Conservation (phyloP, 768 basidiomycete species). For the Naganishia vishniacii region DNA sequence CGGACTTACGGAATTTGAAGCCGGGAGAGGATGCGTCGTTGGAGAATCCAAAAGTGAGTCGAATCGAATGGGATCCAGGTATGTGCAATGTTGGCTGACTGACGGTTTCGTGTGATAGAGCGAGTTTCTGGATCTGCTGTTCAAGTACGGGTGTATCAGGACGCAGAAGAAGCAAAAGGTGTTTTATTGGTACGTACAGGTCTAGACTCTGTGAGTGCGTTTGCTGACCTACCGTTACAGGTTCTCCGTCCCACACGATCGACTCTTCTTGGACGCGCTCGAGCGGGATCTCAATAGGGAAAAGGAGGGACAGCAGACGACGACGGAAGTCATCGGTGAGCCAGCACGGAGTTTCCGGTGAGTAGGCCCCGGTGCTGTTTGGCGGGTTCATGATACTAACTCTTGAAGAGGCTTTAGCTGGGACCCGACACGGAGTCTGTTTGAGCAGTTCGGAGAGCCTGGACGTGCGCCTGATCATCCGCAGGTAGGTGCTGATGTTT, state of each 20-base stretch:
- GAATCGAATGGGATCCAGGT: not conserved
- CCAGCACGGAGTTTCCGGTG: conserved; percentile 75
- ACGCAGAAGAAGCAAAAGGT: conserved; percentile 99
- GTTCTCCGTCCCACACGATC: conserved; percentile 96
- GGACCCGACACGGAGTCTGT: conserved; percentile 75
- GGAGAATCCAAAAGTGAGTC: conserved; percentile 86
- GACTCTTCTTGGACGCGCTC: conserved; percentile 90
- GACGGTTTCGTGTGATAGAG: no score
- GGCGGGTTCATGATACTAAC: not conserved
- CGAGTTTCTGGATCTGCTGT: conserved; percentile 83
- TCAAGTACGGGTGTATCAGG: conserved; percentile 93
- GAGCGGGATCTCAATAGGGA: conserved; percentile 94
- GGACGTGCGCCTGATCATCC: not conserved
- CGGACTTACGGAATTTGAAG: conserved; percentile 86
- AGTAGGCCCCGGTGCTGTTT: no score
- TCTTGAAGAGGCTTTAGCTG: no score
- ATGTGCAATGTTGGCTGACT: not conserved
- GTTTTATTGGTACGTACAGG: conserved; percentile 75
- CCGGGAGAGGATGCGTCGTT: conserved; percentile 85
- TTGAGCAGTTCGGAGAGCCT: conserved; percentile 68
- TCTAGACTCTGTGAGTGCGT: no score
- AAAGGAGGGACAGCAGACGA: conserved; percentile 80
- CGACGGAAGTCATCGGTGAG: conserved; percentile 69
- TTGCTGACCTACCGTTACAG: conserved; percentile 49
- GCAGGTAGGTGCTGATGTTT: conserved; percentile 1